Evolutionary conservation across 768 basidiomycete genomes (phyloP).

Genomic region (Hericium coralloides): DNA sequence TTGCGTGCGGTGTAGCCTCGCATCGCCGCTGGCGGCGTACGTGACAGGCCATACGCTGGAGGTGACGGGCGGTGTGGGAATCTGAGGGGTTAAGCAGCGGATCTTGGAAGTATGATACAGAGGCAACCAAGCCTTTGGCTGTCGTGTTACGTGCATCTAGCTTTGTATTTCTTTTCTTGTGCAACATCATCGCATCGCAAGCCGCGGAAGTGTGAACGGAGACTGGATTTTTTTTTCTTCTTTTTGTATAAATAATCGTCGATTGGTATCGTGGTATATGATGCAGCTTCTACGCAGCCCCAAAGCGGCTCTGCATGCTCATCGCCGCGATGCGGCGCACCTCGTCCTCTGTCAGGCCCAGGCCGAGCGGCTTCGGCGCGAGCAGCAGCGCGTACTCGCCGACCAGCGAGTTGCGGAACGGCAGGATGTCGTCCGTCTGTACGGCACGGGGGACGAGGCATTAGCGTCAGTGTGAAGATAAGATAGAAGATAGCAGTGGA

Average conservation of each 20-base stretch:
- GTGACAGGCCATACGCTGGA: constrained; percentile 79
- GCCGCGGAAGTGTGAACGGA: too few species aligned
- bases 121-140: too few species aligned
- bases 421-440: constrained; percentile 80
- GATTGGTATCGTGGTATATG: too few species aligned
- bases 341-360: constrained; percentile 55
- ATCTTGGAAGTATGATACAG: background rate
- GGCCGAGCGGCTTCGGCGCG: constrained; percentile 60
- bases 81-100: background rate
- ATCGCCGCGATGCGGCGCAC: constrained; percentile 48
- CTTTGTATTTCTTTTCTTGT: too few species aligned
- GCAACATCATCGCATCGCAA: too few species aligned
- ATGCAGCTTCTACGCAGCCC: too few species aligned
- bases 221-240: too few species aligned
- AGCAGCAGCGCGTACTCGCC: constrained; percentile 77
- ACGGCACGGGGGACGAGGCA: background rate
- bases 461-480: background rate
- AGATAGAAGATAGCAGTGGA: constrained; percentile 7
- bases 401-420: constrained; percentile 64
- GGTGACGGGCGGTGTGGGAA: constrained; percentile 58
- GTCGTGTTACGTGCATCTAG: too few species aligned
- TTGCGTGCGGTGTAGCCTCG: constrained; percentile 38
- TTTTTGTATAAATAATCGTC: too few species aligned
- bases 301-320: constrained; percentile 36
- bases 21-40: constrained; percentile 71